Evolutionary conservation across 2,329 filamentous ascomycete species (phyloP).

Genomic region (Xylariales sp.): DNA sequence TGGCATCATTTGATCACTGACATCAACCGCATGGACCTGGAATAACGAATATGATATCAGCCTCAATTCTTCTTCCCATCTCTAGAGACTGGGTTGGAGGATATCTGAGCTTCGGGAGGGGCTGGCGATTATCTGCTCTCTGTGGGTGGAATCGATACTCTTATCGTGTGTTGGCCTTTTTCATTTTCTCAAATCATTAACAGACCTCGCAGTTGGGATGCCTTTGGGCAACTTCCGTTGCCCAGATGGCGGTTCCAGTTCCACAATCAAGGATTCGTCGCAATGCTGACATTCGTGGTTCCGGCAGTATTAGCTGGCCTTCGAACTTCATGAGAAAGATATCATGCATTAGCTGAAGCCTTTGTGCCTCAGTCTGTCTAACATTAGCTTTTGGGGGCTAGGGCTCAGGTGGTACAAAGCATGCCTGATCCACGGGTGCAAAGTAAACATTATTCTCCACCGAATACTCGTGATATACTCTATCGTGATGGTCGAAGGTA

Average conservation of each 20-base stretch:
- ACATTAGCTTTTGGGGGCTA: background rate
- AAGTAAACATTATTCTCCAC: slow-evolving; percentile 63
- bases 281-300: slow-evolving; percentile 43
- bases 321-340: slow-evolving; percentile 64
- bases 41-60: no score
- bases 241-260: slow-evolving; percentile 65
- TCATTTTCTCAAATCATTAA: slow-evolving; percentile 4
- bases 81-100: no score
- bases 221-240: slow-evolving; percentile 60
- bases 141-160: no score
- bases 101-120: no score
- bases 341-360: slow-evolving; percentile 59
- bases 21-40: slow-evolving; percentile 69
- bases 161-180: no score
- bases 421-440: slow-evolving; percentile 67
- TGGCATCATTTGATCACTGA: slow-evolving; percentile 52
- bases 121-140: no score
- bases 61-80: no score
- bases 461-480: slow-evolving; percentile 64
- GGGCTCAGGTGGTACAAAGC: slow-evolving; percentile 9
- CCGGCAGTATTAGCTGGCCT: slow-evolving; percentile 65
- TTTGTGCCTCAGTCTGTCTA: slow-evolving; percentile 60
- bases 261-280: slow-evolving; percentile 67
- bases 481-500: slow-evolving; percentile 55
- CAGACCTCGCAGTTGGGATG: slow-evolving; percentile 61